Evolutionary conservation across 768 basidiomycete genomes (phyloP), one percentile per base, ranked within the genome.

Genomic region (Chlorophyllum brunneum): DNA sequence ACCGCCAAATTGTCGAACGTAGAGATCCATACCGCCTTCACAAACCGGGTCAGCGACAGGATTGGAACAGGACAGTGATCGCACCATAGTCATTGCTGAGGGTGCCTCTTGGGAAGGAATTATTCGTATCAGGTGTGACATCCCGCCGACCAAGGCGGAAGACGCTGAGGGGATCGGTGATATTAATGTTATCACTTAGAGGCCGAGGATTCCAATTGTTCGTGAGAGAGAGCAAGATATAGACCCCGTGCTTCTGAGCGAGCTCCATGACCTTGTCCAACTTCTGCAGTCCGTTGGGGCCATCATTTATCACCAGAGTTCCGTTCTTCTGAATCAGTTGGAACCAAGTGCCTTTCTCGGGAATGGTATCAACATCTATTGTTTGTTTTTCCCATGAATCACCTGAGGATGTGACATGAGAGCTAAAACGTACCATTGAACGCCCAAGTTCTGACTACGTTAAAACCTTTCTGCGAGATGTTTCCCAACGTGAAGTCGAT

Each of bases 391-490:
- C 23, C 33, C 18, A n/a, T 33, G 31, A 40, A 15, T 45, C 10
- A 34, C 30, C 42, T 27, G 18, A 51, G 24, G 36, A 51, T 29
- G 13, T 27, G 43, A 13, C 48, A 51, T 23, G 22, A 27, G 30
- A 47, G 47, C 51, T 31, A 43, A 56, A 62, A 31, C 51, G 29
- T 34, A 78, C 84, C 86, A 65, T 87, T 86, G 65, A 87, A 88
- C 15, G 77, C 86, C 86, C 86, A 88, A 3, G 80, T 70, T 36
- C 85, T 74, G 24, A 87, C 77, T 18, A 83, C 83, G 33, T 69
- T 80, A 57, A 83, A 73, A 6, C 80, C 81, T 10, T 70, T 63
- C 2, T 74, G 71, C 10, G 78, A 75, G 49, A 88, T 84, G 55
- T 78, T 80, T 2, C 71, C 73, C 30, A 88, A 63, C 2, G 83